Evolutionary conservation across 257 asterid species (phyloP), one percentile per base, ranked within the genome.

Genomic region (Pogostemon cablin): DNA sequence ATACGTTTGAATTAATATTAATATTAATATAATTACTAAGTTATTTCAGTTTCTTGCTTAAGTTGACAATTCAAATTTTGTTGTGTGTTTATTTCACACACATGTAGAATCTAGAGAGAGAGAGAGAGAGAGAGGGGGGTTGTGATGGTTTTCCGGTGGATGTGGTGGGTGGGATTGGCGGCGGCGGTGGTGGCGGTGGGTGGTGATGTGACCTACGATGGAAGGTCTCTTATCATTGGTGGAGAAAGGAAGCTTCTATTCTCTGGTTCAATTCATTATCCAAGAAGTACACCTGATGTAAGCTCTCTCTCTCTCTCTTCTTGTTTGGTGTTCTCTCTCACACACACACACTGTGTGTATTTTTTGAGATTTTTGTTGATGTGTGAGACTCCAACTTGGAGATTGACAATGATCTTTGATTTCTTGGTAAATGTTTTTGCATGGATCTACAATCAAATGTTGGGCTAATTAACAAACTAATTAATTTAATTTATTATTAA

Each of bases 201-300:
- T 0, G 86, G 77, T 56, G 50, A 76, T 11, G 96, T 92, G 15
- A 87, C 65, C 0, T 88, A 92, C 25, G 96, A 92, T 25, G 88
- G 91, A 54, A 78, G 92, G 72, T 87, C 96, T 1, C 50, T 92
- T 70, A 85, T 92, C 47, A 79, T 92, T 5, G 80, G 86, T 8
- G 96, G 96, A 2, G 81, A 80, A 35, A 71, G 92, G 73, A 82
- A 86, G 82, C 81, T 92, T 35, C n/a, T 90, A 62, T 92, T 92
- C 61, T 91, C 97, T 6, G 96, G 96, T 55, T 91, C 97, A 1
- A 91, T 91, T 80, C 97, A 91, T 78, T 92, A 92, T 68, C 95
- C 98, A 9, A 71, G 98, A 72, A 87, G 96, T 73, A 90, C 98
- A 0, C 96, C 98, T 6, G 81, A 92, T 70, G 98, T 92, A 87